Evolutionary conservation across 2,329 filamentous ascomycete species (phyloP), one percentile per base, ranked within the genome.

Genomic region (Colletotrichum scovillei): DNA sequence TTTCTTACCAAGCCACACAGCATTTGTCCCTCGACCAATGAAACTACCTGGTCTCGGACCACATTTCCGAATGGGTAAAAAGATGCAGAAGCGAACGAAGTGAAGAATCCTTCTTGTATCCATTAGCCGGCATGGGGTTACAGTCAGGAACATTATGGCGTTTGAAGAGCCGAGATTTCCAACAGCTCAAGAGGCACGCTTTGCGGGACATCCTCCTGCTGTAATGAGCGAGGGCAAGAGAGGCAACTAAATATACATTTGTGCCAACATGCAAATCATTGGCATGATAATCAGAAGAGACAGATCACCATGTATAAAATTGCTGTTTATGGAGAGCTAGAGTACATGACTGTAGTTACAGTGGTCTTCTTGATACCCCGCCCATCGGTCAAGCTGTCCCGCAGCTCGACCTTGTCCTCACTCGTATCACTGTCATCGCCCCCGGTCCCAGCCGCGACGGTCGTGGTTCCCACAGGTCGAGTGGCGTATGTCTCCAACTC

Each of bases 331-430:
- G 19, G 64, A 32, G 24, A 19, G 5, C 60, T n/a, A 1, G 71
- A 66, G 22, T 28, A 65, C 19, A 79, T 67, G 2, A 80, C 69
- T 1, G 78, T 80, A 1, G 78, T 80, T n/a, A 76, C 75, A 12
- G 75, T 80, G 2, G 79, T 80, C 68, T 80, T 80, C 9, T 77
- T 80, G 4, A 80, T 80, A 1, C 79, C 74, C 9, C 26, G 35
- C 11, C n/a, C 56, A 22, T 38, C 69, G 22, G 19, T n/a, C 67
- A n/a, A 66, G 56, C 26, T 38, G 14, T 26, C 35, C 12, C 32
- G 67, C 19, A 64, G 35, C 49, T n/a, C 7, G 5, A 65, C 14
- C 46, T 68, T 68, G 4, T 77, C 68, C 4, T 75, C 32, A 52
- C 76, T 77, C 11, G 80, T 80, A 35, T 78, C 78, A 42, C 78